Percentiles rank a stretch among this genome's conserved stretches.
These are phyloP conservation scores for Tylopilus sp. DNA, from an alignment of 1,284 basidiomycete genomes.

Conservation along the genomic window DNA sequence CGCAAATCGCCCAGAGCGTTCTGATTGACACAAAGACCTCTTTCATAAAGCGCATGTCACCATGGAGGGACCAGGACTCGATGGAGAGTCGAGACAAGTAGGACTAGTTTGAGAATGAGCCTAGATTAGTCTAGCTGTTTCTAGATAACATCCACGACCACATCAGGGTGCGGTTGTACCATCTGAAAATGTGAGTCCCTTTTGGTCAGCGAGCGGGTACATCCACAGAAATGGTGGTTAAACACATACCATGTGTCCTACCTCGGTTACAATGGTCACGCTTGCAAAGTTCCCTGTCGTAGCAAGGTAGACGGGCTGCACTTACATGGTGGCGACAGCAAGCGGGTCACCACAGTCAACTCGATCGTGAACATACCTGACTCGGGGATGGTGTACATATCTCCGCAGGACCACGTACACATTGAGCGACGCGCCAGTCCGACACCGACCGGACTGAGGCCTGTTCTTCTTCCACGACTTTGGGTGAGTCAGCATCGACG, in stretches of 20 bases:
- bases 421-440: slow-evolving; percentile 75
- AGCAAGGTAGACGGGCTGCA: slow-evolving; percentile 89
- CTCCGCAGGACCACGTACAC: slow-evolving; percentile 88
- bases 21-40: slow-evolving; percentile 86
- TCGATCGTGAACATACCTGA: slow-evolving; percentile 81
- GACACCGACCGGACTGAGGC: slow-evolving; percentile 85
- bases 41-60: slow-evolving; percentile 93
- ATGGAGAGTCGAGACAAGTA: no score
- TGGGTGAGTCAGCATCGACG: slow-evolving; percentile 89
- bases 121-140: no score
- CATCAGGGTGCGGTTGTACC: no score
- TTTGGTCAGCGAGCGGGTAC: no score
- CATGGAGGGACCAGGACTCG: slow-evolving; percentile 88
- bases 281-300: no score
- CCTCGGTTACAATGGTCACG: no score
- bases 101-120: no score
- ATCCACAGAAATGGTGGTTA: no score
- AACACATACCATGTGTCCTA: no score
- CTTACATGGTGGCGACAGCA: slow-evolving; percentile 94
- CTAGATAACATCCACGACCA: no score
- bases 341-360: slow-evolving; percentile 94
- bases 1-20: slow-evolving; percentile 61
- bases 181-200: no score
- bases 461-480: slow-evolving; percentile 60
- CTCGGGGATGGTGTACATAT: slow-evolving; percentile 74